Evolutionary conservation across 2,329 filamentous ascomycete genomes (phyloP), one percentile per base, ranked within the genome.

Genomic region (Myriosclerotinia scirpicola): DNA sequence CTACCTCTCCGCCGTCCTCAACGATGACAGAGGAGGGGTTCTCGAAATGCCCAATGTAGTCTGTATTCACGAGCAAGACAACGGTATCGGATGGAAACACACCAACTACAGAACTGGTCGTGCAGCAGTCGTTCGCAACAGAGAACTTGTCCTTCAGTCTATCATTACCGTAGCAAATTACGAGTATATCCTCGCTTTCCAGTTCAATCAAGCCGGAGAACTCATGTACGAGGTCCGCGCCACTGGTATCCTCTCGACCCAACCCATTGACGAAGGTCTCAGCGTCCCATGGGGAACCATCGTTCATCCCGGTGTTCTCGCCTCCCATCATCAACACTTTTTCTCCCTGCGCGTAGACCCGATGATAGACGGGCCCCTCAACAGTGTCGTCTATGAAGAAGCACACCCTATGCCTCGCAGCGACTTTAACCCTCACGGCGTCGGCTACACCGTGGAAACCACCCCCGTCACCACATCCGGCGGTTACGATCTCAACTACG

Each of bases 101-200:
- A 90, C 87, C 59, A 90, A 91, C 76, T 77, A 90, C 78, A 81
- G 88, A 12, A 89, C 87, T 6, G 84, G 84, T 0, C 81, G 86
- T 12, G 87, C 88, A 2, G 87, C 85, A 0, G 82, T 90, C 5
- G 83, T 84, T 22, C 83, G 88, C 26, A 86, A 84, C 69, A 81
- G 88, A 36, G 87, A 90, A 74, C 78, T 90, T 5, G 87, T 90
- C 0, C 75, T 91, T 7, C 88, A 90, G 74, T 85, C 84, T 72
- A 90, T 90, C 75, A 89, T 89, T 77, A 90, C 87, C 0, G 86
- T 90, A 5, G 82, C 86, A 14, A 91, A 91, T 77, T 91, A 90
- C 77, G 88, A 90, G 74, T 91, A 91, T 74, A 89, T 91, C 71
- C 81, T 91, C 48, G 87, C 87, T 3, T 91, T 88, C 77, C 84